Base-by-base conservation (phyloP, 1,284 basidiomycete genomes). In the Leccinum griseonigrum region DNA sequence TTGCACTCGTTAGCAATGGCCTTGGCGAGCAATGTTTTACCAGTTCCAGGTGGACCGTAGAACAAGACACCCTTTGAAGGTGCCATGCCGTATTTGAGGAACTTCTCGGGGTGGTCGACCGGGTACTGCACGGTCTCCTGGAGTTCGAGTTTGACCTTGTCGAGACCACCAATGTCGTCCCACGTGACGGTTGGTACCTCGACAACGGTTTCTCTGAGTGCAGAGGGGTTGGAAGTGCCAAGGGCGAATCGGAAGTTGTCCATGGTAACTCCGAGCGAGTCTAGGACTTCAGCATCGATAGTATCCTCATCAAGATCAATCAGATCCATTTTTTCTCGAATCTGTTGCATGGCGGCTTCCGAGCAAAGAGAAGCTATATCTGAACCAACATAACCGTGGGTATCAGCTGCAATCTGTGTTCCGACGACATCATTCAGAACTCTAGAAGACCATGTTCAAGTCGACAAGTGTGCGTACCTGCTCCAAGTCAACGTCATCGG, bases 41-140 rank as follows among this genome's bases (percentile, higher is more conserved):
- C 94, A 64, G 94, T 97, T 85, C 95, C 95, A 66, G 95, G 95
- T 71, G 95, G 95, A 56, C 95, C 95, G 76, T 97, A 95, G 85
- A 98, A 98, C 72, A 97, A 80, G 56, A 98, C 96, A 86, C 96
- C 97, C 83, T 98, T 98, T 46, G 95, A 97, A 4, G 97, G 97
- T 46, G 95, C 95, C 94, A 99, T 97, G 67, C 97, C 97, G 72
- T 99, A 99, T 83, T 99, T 99, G 90, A 98, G 85, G 94, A 99
- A 99, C 83, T 98, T 98, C 77, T 99, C 97, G 65, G 97, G 97
- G 75, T 99, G 97, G 79, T 99, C 97, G 77, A 99, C 97, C 59
- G 97, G 97, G 83, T 98, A 99, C 74, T 98, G 96, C 1, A 99
- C 97, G 10, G 97, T 99, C 81, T 99, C 97, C 77, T 99, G 97